A percentile compares a stretch with the other conserved stretches of the same genome.
Evolutionary conservation across 306 rosid species (phyloP).

Genomic region (Amphicarpaea edgeworthii): DNA sequence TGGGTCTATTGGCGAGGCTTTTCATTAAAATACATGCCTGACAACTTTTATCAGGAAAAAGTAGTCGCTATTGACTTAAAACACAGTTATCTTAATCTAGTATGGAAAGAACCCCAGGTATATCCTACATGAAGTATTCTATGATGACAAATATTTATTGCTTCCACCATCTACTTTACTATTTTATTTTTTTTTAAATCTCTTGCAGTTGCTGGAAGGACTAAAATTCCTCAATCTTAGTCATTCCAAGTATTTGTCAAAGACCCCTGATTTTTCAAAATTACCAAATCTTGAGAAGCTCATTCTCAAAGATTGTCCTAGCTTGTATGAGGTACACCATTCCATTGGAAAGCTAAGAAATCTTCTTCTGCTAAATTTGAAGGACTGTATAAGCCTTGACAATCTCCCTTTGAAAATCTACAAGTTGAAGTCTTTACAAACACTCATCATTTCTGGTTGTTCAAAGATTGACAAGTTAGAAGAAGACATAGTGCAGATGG

Average conservation of each 20-base stretch:
- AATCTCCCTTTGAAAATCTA: conserved; percentile 26
- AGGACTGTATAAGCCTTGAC: conserved; percentile 15
- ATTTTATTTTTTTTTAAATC: background rate
- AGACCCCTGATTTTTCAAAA: conserved; percentile 45
- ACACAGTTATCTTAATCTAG: conserved; percentile 4
- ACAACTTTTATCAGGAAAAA: background rate
- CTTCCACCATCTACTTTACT: background rate
- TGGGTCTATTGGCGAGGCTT: conserved; percentile 21
- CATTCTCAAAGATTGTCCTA: conserved; percentile 26
- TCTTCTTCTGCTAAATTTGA: conserved; percentile 6
- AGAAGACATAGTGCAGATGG: conserved; percentile 52
- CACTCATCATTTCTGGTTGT: conserved; percentile 56
- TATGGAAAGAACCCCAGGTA: conserved; percentile 22
- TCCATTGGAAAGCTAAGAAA: conserved; percentile 40
- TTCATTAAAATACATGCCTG: background rate
- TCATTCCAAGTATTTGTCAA: conserved; percentile 3
- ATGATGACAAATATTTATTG: background rate
- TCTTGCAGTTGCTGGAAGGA: conserved; percentile 8
- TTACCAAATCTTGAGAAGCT: conserved; percentile 52
- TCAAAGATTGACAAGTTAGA: conserved; percentile 44
- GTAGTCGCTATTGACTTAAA: background rate
- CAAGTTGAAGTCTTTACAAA: conserved; percentile 43
- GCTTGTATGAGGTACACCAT: conserved; percentile 36
- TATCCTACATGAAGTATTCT: background rate
- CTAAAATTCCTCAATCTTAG: conserved; percentile 49